Base-by-base conservation (phyloP, 192 early-diverging fungal genomes). In the Coemansia sp. region DNA sequence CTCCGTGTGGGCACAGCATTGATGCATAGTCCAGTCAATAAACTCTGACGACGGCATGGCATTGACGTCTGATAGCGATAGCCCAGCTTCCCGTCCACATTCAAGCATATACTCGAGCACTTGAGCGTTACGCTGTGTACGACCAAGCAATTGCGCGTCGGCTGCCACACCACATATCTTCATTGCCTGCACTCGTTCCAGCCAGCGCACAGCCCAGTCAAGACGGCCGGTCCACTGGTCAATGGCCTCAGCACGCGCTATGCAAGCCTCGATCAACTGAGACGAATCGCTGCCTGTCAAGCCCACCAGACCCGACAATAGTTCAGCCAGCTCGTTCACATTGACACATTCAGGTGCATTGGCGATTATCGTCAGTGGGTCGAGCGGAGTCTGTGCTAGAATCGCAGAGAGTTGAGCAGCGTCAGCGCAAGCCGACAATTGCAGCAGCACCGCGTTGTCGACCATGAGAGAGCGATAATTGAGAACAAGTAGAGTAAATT, bases 211-310 rank as follows among this genome's bases (percentile, higher is more conserved):
- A 1, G 72, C 68, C 72, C 77, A 74, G 68, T 79, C 77, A 7
- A 74, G 27, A 6, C 72, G 71, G 1, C 77, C 77, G 3, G 77
- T 79, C 62, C 67, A 74, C 31, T 38, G 64, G 36, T 79, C 77
- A 33, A 80, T 74, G 1, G 43, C 46, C 57, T 72, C 69, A 1
- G 78, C 78, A 9, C 78, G 65, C 31, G 12, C 13, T 15, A 80
- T 47, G 16, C 72, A 74, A 3, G 72, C 65, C 20, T 18, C 16
- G 0, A 38, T 16, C 70, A 63, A 65, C 41, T 70, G 47, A 1
- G 47, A 62, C n/a, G 61, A 62, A 7, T 58, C 53, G 33, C 22
- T 36, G 33, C 31, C 47, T 4, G 36, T 15, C 5, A 43, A 40
- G 40, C 20, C 31, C 0, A 33, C 55, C 38, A 62, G 38, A n/a